A percentile compares a stretch with the other conserved stretches of the same genome.
phyloP scores from a whole-genome alignment of 345 rosid genomes.

The Camelina hispida region DNA sequence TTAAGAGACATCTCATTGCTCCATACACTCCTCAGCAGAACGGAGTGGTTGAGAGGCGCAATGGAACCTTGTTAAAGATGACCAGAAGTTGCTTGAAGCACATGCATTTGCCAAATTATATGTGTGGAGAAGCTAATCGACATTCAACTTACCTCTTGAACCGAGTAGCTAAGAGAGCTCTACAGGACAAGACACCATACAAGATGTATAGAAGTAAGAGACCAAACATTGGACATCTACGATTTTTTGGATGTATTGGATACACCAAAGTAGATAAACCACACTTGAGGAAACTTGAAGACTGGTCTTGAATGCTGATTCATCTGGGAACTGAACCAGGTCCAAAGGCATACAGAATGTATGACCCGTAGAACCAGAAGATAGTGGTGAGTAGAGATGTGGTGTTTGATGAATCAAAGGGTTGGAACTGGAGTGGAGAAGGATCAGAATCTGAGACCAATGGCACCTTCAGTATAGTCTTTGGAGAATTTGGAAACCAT shows the following conservation, averaged over 20 bases:
- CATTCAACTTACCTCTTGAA: not conserved
- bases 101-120: not conserved
- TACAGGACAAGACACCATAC: not conserved
- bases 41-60: not conserved
- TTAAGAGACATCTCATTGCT: not conserved
- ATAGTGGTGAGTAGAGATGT: not conserved
- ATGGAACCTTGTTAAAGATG: not conserved
- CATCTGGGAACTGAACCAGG: not conserved
- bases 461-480: too few relatives aligned
- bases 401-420: not conserved
- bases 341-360: not conserved
- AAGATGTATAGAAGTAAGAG: fast-evolving
- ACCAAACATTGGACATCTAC: not conserved
- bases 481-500: too few relatives aligned
- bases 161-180: not conserved
- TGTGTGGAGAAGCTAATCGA: not conserved
- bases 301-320: not conserved
- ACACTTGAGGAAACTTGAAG: not conserved
- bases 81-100: not conserved
- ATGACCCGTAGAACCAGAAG: not conserved
- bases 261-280: not conserved
- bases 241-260: not conserved
- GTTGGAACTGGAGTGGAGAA: not conserved
- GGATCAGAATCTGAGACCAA: not conserved
- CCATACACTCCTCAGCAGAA: not conserved